Conservation (phyloP, 2,329 filamentous ascomycete genomes). For the Phaeosphaeriaceae sp. region DNA sequence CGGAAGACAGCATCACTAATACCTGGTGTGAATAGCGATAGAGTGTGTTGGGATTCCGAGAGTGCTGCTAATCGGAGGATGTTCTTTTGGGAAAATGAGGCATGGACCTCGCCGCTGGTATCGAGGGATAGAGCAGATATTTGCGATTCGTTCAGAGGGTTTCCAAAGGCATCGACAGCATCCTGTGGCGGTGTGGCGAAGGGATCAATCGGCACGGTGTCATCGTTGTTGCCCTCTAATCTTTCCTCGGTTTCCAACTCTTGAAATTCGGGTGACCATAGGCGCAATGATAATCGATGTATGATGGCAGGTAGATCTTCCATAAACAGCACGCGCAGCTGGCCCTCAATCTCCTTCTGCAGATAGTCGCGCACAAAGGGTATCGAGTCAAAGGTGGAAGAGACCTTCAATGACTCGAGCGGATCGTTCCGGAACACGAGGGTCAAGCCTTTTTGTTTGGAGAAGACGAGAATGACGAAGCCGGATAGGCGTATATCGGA, state of each 20-base stretch:
- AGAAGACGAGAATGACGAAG: slow-evolving; percentile 97
- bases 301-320: slow-evolving; percentile 97
- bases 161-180: slow-evolving; percentile 80
- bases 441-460: slow-evolving; percentile 94
- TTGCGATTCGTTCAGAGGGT: slow-evolving; percentile 75
- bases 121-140: slow-evolving; percentile 81
- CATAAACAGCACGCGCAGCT: slow-evolving; percentile 94
- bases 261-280: slow-evolving; percentile 89
- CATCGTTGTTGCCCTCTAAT: slow-evolving; percentile 56
- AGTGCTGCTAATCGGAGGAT: slow-evolving; percentile 81
- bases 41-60: slow-evolving; percentile 85
- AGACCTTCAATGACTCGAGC: slow-evolving; percentile 96
- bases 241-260: slow-evolving; percentile 67
- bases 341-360: slow-evolving; percentile 93
- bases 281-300: slow-evolving; percentile 82
- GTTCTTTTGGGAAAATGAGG: slow-evolving; percentile 95
- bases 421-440: slow-evolving; percentile 98
- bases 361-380: slow-evolving; percentile 97
- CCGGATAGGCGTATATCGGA: slow-evolving; percentile 95
- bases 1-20: slow-evolving; percentile 90
- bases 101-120: slow-evolving; percentile 79
- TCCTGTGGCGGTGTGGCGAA: slow-evolving; percentile 80
- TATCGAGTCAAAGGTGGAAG: slow-evolving; percentile 98
- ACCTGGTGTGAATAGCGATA: slow-evolving; percentile 90
- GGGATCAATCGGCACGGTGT: slow-evolving; percentile 73